Base-by-base conservation (phyloP, 2,329 filamentous ascomycete species). In the Cytospora piceicola region DNA sequence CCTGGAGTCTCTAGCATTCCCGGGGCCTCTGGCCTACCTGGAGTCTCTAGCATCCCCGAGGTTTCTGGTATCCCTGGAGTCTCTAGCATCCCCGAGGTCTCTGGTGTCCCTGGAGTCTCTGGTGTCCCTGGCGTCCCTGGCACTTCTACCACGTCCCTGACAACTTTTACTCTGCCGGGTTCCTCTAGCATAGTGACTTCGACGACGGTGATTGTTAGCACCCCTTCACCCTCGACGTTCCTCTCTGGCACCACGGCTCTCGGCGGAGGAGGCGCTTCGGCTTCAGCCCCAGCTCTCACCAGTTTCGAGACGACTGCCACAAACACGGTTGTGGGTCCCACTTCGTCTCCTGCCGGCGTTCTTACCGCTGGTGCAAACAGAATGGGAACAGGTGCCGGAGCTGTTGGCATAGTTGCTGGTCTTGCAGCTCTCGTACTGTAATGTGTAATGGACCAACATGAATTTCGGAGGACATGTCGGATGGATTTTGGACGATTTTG, bases 381-480 rank as follows among this genome's bases (percentile, higher is more conserved):
- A 70, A 67, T 73, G 39, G 73, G 73, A 46, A 71, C 75, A 32
- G 76, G 75, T 61, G 60, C 77, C 29, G 77, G 77, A 30, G 76
- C 77, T 63, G 72, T 81, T 52, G 70, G 67, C 42, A 49, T 78
- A 56, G 63, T 79, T 36, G 80, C 75, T 52, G 80, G 76, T 65
- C 65, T 79, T 46, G 77, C 75, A 58, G 78, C 76, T 27, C 61
- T 82, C 51, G 70, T 76, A 64, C 68, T 80, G 66, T 80, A 75
- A 72, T 64, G 27, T 54, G 32, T 60, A n/a, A 49, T 29, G 27
- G 42, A 22, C 27, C 20, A 22, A 11, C 32, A 8, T 17, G 17
- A 15, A 15, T n/a, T 52, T 20, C 27, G 49, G 24, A 39, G 46
- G 20, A 36, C 36, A 30, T 68, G 49, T 62, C 22, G 42, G 39